Percentiles rank a stretch among this genome's conserved stretches.
Evolutionary conservation across 2,329 filamentous ascomycete genomes (phyloP).

Genomic region (Biscogniauxia marginata): DNA sequence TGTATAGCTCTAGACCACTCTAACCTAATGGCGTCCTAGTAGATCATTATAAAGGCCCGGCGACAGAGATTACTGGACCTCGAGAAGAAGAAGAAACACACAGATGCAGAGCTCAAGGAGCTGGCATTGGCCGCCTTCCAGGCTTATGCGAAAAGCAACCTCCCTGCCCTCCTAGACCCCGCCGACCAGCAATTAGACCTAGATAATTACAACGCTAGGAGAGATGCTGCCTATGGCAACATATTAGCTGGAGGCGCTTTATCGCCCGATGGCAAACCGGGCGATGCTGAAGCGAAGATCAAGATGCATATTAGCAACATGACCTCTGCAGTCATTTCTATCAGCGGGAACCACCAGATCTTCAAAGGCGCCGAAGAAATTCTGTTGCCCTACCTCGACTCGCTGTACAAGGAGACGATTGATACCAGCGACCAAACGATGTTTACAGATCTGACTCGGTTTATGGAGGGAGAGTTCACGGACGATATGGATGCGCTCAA

Average conservation of each 20-base stretch:
- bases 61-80: constrained; percentile 80
- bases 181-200: constrained; percentile 44
- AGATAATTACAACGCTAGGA: constrained; percentile 48
- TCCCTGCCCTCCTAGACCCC: constrained; percentile 49
- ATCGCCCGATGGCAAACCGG: constrained; percentile 57
- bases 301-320: constrained; percentile 82
- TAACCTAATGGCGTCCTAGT: constrained; percentile 49
- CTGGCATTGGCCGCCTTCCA: constrained; percentile 54
- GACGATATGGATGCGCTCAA: constrained; percentile 87
- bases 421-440: constrained; percentile 66
- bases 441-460: constrained; percentile 81
- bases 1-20: constrained; percentile 55
- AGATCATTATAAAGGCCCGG: constrained; percentile 64
- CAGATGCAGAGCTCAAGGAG: constrained; percentile 44
- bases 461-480: constrained; percentile 84
- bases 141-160: constrained; percentile 54
- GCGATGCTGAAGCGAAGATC: constrained; percentile 80
- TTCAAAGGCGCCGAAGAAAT: constrained; percentile 63
- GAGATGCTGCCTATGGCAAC: constrained; percentile 52
- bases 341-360: constrained; percentile 43
- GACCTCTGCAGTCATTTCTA: constrained; percentile 49
- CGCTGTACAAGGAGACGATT: constrained; percentile 59
- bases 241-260: constrained; percentile 56
- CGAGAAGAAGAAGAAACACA: constrained; percentile 67
- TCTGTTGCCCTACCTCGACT: constrained; percentile 80